Conservation (phyloP, 495 filamentous ascomycete genomes). For the Penicillium cosmopolitanum region DNA sequence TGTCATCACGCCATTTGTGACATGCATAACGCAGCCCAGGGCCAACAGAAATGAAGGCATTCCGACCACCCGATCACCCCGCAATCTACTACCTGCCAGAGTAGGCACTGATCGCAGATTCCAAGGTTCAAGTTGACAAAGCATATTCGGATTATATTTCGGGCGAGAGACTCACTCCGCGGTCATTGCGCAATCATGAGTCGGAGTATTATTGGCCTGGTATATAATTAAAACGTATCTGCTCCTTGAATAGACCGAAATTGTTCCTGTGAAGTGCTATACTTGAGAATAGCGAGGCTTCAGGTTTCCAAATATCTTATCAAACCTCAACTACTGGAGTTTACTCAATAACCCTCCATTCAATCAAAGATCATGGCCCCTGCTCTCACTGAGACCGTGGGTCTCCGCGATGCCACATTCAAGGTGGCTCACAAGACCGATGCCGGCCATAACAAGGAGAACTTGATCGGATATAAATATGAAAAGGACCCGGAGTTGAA, state of each 20-base stretch:
- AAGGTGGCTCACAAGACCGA: slow-evolving; percentile 40
- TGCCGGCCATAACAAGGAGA: slow-evolving; percentile 65
- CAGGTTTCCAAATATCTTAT: too few relatives aligned
- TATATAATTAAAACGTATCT: too few relatives aligned
- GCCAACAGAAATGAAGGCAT: not conserved
- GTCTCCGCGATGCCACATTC: slow-evolving; percentile 38
- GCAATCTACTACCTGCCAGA: not conserved
- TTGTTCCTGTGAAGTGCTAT: too few relatives aligned
- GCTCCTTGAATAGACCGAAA: too few relatives aligned
- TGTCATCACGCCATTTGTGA: slow-evolving; percentile 14
- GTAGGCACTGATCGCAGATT: not conserved
- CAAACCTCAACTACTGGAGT: not conserved
- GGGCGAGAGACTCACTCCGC: not conserved
- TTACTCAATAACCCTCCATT: not conserved
- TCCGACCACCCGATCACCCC: slow-evolving; percentile 8
- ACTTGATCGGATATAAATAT: slow-evolving; percentile 55
- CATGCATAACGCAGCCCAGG: slow-evolving; percentile 3
- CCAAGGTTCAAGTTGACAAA: not conserved
- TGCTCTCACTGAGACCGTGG: slow-evolving; percentile 51
- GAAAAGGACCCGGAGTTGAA: slow-evolving; percentile 46
- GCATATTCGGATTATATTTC: not conserved
- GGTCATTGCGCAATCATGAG: slow-evolving; percentile 1
- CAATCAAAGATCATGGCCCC: slow-evolving; percentile 53
- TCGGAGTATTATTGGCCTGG: not conserved
- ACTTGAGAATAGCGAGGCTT: too few relatives aligned